These are phyloP conservation scores for Trichoderma oligosporum DNA, from an alignment of 2,329 filamentous ascomycete species.

Conservation along the genomic window DNA sequence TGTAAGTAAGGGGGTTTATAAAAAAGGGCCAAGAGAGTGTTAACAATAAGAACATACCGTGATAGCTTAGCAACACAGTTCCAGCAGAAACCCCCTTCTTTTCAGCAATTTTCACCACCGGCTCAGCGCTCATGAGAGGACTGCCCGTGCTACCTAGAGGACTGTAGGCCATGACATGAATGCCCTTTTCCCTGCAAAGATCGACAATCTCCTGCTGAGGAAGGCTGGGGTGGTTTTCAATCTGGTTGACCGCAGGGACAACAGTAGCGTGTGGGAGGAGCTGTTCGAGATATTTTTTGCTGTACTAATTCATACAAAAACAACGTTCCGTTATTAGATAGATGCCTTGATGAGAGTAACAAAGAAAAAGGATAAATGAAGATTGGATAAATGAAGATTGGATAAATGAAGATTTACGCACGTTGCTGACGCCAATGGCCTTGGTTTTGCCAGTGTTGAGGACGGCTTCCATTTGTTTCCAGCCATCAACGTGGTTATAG, in stretches of 20 bases:
- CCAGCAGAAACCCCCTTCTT: slow-evolving; percentile 59
- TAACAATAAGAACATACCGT: slow-evolving; percentile 48
- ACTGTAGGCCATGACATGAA: slow-evolving; percentile 69
- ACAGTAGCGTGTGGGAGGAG: slow-evolving; percentile 50
- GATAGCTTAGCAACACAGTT: slow-evolving; percentile 66
- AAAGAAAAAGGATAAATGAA: background rate
- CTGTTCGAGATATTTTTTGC: slow-evolving; percentile 52
- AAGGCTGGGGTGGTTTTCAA: slow-evolving; percentile 68
- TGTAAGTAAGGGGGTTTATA: background rate
- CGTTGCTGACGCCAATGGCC: slow-evolving; percentile 55
- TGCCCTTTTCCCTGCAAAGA: slow-evolving; percentile 63
- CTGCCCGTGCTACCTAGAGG: slow-evolving; percentile 62
- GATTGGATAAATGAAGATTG: background rate
- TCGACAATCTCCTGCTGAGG: slow-evolving; percentile 70
- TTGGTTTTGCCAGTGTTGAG: slow-evolving; percentile 55
- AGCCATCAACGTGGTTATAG: slow-evolving; percentile 71
- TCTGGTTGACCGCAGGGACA: slow-evolving; percentile 65
- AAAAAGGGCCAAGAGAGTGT: background rate
- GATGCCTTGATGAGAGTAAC: background rate
- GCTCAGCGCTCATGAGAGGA: slow-evolving; percentile 60
- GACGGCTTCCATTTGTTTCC: slow-evolving; percentile 70
- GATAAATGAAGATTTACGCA: slow-evolving; percentile 25
- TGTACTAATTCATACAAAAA: slow-evolving; percentile 40
- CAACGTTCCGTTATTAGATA: background rate
- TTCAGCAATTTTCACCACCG: slow-evolving; percentile 60